Evolutionary conservation across 2,329 filamentous ascomycete species (phyloP), one percentile per base, ranked within the genome.

Genomic region (Thelonectria olida): DNA sequence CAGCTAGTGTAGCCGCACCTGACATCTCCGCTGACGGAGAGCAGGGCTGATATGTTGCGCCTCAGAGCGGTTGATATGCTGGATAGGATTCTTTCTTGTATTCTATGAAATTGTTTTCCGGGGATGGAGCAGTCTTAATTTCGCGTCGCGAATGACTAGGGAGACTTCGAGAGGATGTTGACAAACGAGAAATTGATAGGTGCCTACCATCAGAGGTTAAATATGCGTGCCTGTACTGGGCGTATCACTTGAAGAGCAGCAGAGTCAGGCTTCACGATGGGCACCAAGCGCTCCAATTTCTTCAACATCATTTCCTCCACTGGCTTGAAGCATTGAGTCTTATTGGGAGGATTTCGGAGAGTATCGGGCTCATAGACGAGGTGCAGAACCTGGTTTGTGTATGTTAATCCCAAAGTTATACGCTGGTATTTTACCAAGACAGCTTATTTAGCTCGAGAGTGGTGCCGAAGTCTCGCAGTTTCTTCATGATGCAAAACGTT

Each of bases 201-300:
- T 19, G n/a, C 3, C 20, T 44, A 7, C 39, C 41, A 23, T 12
- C 7, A 23, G 31, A 48, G 19, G 42, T 55, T 48, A 20, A 41
- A 31, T 55, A 55, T 20, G 78, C 77, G 13, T 80, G 75, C 63
- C 69, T 67, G 2, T 78, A 80, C 61, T 82, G 76, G 67, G 45
- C 64, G 1, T 15, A 75, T 51, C 78, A 81, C 63, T 42, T 74
- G 8, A 62, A 42, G 9, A 48, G 69, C 27, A 73, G 72, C 63
- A 60, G 62, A 28, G 23, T 36, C 44, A 67, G 57, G 38, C 69
- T 76, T n/a, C n/a, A n/a, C n/a, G n/a, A n/a, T n/a, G n/a, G n/a
- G n/a, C 17, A 61, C 5, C 7, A 36, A 34, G 54, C 22, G 7
- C 36, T 57, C 5, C 9, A 67, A 69, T 70, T 70, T 13, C 49